phyloP scores from a whole-genome alignment of 768 basidiomycete genomes.

The Paxillus ammoniavirescens region DNA sequence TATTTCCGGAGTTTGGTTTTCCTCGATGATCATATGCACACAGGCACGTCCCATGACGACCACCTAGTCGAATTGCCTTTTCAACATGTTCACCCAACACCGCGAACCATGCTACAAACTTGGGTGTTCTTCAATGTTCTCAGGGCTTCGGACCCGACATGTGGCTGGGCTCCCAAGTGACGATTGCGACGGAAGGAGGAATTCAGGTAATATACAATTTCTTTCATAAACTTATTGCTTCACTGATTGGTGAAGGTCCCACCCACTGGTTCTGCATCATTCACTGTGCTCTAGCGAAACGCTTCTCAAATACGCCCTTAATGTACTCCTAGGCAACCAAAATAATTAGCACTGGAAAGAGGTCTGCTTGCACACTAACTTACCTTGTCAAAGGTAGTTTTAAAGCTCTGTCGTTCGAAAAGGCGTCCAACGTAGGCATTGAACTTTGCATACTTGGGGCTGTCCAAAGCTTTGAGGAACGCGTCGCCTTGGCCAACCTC shows the following conservation, averaged over 20 bases:
- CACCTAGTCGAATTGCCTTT: too few relatives aligned
- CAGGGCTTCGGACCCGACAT: too few relatives aligned
- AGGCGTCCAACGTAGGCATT: constrained; percentile 47
- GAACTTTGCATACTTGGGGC: constrained; percentile 48
- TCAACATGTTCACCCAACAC: too few relatives aligned
- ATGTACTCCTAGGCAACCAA: constrained; percentile 11
- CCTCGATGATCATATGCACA: too few relatives aligned
- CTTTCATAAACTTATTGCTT: neutral
- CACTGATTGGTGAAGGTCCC: neutral
- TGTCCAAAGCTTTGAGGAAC: constrained; percentile 38
- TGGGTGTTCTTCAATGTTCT: too few relatives aligned
- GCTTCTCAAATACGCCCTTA: neutral
- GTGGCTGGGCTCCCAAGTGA: too few relatives aligned
- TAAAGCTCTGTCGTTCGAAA: constrained; percentile 51
- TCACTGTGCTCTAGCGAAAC: constrained; percentile 7
- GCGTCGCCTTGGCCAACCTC: constrained; percentile 46
- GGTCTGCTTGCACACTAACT: constrained; percentile 11
- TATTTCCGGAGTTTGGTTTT: too few relatives aligned
- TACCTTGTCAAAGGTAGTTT: constrained; percentile 54
- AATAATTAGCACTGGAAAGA: neutral
- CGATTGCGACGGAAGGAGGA: too few relatives aligned
- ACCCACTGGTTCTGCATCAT: neutral
- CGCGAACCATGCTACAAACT: too few relatives aligned
- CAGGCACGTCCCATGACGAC: too few relatives aligned
- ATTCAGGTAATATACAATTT: too few relatives aligned